Conservation (phyloP, 148 eudicot genomes). For the Salicornia ramosissima region DNA sequence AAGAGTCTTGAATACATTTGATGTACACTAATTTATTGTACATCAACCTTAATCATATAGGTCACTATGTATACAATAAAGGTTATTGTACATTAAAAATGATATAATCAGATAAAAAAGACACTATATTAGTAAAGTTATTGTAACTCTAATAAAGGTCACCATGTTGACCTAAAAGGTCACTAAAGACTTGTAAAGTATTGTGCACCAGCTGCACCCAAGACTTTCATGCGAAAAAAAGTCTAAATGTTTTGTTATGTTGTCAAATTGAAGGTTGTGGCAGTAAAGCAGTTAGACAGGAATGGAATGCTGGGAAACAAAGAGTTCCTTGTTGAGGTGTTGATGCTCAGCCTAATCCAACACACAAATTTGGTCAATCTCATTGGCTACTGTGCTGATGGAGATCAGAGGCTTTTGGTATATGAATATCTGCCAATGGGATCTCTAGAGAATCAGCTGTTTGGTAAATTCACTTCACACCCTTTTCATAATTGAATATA, state of each 20-base stretch:
- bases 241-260: neutral
- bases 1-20: no score
- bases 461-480: constrained; percentile 38
- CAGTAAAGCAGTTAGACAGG: constrained; percentile 81
- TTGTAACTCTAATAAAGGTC: no score
- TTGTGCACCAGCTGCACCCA: no score
- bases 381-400: constrained; percentile 85
- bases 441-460: constrained; percentile 55
- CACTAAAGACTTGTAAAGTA: no score
- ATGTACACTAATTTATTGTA: no score
- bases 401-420: constrained; percentile 88
- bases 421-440: constrained; percentile 72
- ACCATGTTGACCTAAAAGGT: no score
- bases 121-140: no score
- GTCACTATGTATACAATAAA: no score
- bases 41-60: no score
- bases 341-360: constrained; percentile 48
- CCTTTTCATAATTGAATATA: neutral
- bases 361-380: constrained; percentile 64
- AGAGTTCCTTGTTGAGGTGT: constrained; percentile 61
- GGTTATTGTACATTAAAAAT: no score
- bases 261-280: constrained; percentile 46
- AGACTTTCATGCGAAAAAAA: no score
- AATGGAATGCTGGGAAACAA: constrained; percentile 67
- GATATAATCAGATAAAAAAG: no score